Evolutionary conservation across 768 basidiomycete genomes (phyloP), one percentile per base, ranked within the genome.

Genomic region (Termitomyces sp.): DNA sequence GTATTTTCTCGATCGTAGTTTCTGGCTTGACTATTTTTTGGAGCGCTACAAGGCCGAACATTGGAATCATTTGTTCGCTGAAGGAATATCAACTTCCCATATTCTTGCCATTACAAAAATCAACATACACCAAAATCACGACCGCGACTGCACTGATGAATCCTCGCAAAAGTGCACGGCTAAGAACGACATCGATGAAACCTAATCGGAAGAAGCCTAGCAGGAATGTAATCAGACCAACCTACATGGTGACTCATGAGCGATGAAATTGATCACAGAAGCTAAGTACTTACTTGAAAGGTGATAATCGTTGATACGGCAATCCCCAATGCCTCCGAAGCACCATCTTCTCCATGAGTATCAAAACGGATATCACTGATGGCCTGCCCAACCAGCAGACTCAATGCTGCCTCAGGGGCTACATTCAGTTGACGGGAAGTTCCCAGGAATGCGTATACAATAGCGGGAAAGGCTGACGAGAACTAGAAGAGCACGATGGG

Each of bases 151-250:
- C 93, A 1, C 88, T 86, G 49, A 96, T 84, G 70, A 96, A 96
- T 3, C 95, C 95, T 34, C 92, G 83, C 58, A 96, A 80, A 14
- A 96, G 80, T 4, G 94, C 92, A 56, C 94, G 87, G 67, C 92
- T 94, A 34, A 98, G 82, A 5, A 96, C 91, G 12, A 96, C 95
- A 71, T 98, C 96, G 57, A 96, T 85, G 74, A 96, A 96, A 2
- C 95, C 94, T 10, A 98, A 79, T 31, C 94, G 83, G 70, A 96
- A 88, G 67, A 96, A 84, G 3, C 96, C 96, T 36, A 97, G 81
- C 31, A 91, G 71, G 62, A 92, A 94, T 1, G 93, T 88, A 65
- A 97, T 89, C 37, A 96, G 66, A 43, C 94, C 94, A 65, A 88
- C 90, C 90, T 92, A 63, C 25, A 25, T 25, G 25, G 25, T 36